Conservation (phyloP, 768 basidiomycete species). For the Chlorophyllum brunneum region DNA sequence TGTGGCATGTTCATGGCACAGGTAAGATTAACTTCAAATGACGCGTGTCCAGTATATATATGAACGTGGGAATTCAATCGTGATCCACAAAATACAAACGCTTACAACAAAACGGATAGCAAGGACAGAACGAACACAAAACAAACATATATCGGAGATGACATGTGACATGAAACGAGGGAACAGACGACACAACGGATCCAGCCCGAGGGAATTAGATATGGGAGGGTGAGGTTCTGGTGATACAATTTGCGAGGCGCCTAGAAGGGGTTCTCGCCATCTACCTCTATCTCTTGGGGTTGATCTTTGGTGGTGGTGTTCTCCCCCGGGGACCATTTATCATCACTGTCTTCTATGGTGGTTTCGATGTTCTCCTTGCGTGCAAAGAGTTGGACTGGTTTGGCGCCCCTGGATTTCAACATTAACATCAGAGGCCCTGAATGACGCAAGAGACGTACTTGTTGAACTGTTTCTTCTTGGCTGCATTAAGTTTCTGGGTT, state of each 20-base stretch:
- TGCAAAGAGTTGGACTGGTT: constrained; percentile 60
- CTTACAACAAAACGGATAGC: constrained; percentile 21
- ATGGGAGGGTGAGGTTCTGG: constrained; percentile 10
- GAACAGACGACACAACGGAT: constrained; percentile 1
- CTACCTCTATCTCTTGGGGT: constrained; percentile 33
- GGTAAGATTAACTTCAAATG: constrained; percentile 1
- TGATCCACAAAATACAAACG: constrained; percentile 14
- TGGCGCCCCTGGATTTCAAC: constrained; percentile 43
- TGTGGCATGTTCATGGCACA: not conserved
- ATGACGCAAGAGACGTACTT: constrained; percentile 55
- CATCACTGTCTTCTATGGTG: constrained; percentile 36
- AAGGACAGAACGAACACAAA: constrained; percentile 11
- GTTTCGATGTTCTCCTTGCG: constrained; percentile 37
- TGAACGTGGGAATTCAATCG: constrained; percentile 23
- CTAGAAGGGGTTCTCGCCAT: constrained; percentile 76
- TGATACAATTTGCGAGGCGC: constrained; percentile 11
- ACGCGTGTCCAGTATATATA: constrained; percentile 5
- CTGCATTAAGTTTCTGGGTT: constrained; percentile 86
- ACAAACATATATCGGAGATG: constrained; percentile 4
- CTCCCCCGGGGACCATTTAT: constrained; percentile 10
- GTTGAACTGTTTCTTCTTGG: constrained; percentile 89
- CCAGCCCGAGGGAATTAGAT: constrained; percentile 7
- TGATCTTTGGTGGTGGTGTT: constrained; percentile 18
- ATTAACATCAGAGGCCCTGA: constrained; percentile 6
- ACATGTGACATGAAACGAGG: not conserved